These are phyloP conservation scores for Antrodiella citrinella DNA, from an alignment of 768 basidiomycete species.

Conservation along the genomic window DNA sequence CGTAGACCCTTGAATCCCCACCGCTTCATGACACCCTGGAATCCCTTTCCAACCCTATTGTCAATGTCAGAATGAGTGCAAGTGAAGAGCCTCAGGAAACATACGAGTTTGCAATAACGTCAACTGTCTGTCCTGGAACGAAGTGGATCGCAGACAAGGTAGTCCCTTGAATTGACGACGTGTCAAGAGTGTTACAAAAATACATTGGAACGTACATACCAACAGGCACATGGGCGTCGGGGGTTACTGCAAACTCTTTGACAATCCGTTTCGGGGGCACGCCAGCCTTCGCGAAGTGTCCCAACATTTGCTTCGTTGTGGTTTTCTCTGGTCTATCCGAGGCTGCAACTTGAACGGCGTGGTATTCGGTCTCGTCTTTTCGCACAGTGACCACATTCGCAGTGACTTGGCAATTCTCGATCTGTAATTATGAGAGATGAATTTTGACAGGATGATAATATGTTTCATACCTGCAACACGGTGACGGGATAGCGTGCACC, in stretches of 20 bases:
- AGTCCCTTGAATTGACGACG: slow-evolving; percentile 49
- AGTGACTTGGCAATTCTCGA: slow-evolving; percentile 87
- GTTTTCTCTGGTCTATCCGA: slow-evolving; percentile 66
- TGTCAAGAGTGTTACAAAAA: neutral
- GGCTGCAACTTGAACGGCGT: slow-evolving; percentile 91
- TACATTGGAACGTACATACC: slow-evolving; percentile 41
- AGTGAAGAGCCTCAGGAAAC: slow-evolving; percentile 26
- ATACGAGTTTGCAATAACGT: slow-evolving; percentile 85
- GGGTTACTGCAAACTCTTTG: slow-evolving; percentile 81
- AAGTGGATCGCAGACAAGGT: slow-evolving; percentile 88
- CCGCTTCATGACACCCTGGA: slow-evolving; percentile 94
- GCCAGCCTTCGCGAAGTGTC: slow-evolving; percentile 80
- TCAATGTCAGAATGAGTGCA: neutral
- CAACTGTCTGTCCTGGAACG: slow-evolving; percentile 94
- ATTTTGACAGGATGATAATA: neutral
- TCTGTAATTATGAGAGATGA: slow-evolving; percentile 30
- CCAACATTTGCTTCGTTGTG: slow-evolving; percentile 72
- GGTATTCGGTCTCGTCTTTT: slow-evolving; percentile 64
- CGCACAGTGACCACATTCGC: slow-evolving; percentile 63
- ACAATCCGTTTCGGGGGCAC: slow-evolving; percentile 79
- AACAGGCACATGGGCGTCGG: slow-evolving; percentile 84
- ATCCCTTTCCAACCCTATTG: slow-evolving; percentile 78
- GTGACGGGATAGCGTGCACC: slow-evolving; percentile 88
- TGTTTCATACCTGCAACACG: slow-evolving; percentile 70
- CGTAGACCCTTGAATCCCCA: slow-evolving; percentile 89